A percentile compares a stretch with the other conserved stretches of the same genome.
Evolutionary conservation across 768 basidiomycete genomes (phyloP).

Genomic region (Zangia roseola): DNA sequence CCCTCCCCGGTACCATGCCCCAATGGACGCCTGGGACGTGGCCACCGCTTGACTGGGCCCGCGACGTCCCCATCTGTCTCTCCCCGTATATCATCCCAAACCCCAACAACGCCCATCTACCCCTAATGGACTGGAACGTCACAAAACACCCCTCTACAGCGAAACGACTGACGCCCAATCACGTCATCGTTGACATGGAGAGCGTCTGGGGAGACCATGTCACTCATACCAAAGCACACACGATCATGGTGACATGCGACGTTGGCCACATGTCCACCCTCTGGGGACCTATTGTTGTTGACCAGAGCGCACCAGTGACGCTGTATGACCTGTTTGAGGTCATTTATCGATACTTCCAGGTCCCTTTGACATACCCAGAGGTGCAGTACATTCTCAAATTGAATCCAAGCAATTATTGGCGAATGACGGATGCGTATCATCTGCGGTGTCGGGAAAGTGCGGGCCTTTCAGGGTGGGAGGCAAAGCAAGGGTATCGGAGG

Average conservation of each 20-base stretch:
- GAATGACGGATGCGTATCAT: constrained; percentile 28
- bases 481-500: constrained; percentile 41
- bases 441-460: constrained; percentile 39
- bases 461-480: constrained; percentile 40
- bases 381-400: constrained; percentile 21
- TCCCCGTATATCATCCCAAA: constrained; percentile 32
- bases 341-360: constrained; percentile 49
- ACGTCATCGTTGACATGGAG: constrained; percentile 21
- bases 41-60: constrained; percentile 27
- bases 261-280: constrained; percentile 23
- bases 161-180: constrained; percentile 30
- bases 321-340: constrained; percentile 47
- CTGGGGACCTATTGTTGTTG: constrained; percentile 52
- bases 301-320: constrained; percentile 34
- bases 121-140: constrained; percentile 37
- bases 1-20: constrained; percentile 24
- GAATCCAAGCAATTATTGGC: constrained; percentile 17
- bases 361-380: constrained; percentile 36
- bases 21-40: constrained; percentile 28
- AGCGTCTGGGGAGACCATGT: constrained; percentile 15
- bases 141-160: constrained; percentile 32
- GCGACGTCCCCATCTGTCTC: constrained; percentile 23
- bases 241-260: constrained; percentile 26
- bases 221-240: constrained; percentile 21
- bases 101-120: constrained; percentile 27